phyloP scores from a whole-genome alignment of 179 eudicot species.

The Silene noctiflora region DNA sequence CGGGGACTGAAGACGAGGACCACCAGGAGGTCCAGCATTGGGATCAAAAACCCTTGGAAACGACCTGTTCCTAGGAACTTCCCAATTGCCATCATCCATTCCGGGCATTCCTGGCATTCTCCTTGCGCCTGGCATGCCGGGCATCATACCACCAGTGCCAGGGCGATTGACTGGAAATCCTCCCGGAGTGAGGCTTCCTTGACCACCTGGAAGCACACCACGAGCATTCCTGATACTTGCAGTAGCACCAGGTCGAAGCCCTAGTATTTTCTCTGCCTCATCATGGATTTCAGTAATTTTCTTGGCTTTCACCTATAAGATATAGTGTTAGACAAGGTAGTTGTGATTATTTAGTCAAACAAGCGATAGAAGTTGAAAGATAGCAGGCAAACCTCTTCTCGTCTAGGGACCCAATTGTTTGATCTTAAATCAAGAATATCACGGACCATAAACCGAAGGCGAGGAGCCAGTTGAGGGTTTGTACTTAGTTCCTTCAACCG shows the following conservation, averaged over 20 bases:
- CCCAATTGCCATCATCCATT: slow-evolving; percentile 77
- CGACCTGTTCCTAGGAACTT: slow-evolving; percentile 66
- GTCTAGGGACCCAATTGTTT: slow-evolving; percentile 85
- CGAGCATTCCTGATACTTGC: slow-evolving; percentile 64
- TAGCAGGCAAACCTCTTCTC: slow-evolving; percentile 71
- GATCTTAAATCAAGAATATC: slow-evolving; percentile 74
- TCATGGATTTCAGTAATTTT: slow-evolving; percentile 79
- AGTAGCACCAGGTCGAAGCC: slow-evolving; percentile 76
- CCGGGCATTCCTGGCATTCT: slow-evolving; percentile 92
- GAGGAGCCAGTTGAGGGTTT: slow-evolving; percentile 70
- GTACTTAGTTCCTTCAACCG: slow-evolving; percentile 70
- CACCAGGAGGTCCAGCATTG: slow-evolving; percentile 29
- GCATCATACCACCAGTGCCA: slow-evolving; percentile 97
- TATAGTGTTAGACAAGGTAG: neutral
- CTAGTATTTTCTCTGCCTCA: slow-evolving; percentile 77
- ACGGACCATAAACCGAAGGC: slow-evolving; percentile 86
- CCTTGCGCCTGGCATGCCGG: slow-evolving; percentile 85
- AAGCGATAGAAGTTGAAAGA: neutral
- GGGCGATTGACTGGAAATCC: slow-evolving; percentile 63
- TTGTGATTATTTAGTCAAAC: neutral
- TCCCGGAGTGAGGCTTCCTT: slow-evolving; percentile 55
- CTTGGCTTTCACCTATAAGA: slow-evolving; percentile 70
- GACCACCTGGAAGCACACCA: slow-evolving; percentile 51
- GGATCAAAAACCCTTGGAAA: slow-evolving; percentile 51
- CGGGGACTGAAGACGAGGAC: slow-evolving; percentile 51